phyloP scores from a whole-genome alignment of 1,139 yeast genomes.

The Yamadazyma triangularis region DNA sequence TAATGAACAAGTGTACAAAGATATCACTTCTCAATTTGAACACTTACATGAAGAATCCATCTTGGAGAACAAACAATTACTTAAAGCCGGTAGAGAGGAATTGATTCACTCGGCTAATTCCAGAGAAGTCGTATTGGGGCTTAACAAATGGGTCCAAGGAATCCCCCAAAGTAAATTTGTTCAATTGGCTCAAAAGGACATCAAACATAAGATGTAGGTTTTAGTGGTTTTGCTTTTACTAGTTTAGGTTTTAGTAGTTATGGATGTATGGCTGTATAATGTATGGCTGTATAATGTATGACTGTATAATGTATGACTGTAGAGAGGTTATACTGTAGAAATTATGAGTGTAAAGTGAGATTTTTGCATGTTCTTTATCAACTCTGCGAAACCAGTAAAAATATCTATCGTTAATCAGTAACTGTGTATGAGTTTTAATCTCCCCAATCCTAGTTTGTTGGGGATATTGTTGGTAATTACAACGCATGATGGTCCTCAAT shows the following conservation, averaged over 20 bases:
- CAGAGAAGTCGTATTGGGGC: constrained; percentile 64
- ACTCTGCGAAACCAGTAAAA: background rate
- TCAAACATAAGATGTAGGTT: constrained; percentile 56
- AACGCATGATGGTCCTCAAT: constrained; percentile 87
- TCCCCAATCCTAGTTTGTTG: constrained; percentile 73
- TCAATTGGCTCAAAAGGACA: constrained; percentile 49
- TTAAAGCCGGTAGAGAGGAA: constrained; percentile 44
- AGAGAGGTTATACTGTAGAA: too few relatives aligned
- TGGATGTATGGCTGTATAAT: too few relatives aligned
- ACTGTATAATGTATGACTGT: too few relatives aligned
- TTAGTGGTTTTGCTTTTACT: too few relatives aligned
- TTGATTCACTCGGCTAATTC: constrained; percentile 51
- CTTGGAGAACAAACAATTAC: constrained; percentile 56
- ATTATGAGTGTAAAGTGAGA: too few relatives aligned
- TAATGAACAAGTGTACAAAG: constrained; percentile 48
- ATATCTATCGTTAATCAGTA: too few relatives aligned
- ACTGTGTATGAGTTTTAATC: constrained; percentile 46
- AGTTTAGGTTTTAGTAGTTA: too few relatives aligned
- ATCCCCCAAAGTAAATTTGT: constrained; percentile 69
- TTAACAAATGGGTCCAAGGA: constrained; percentile 67
- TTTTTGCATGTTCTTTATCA: too few relatives aligned
- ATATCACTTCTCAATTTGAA: constrained; percentile 41
- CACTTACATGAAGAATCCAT: constrained; percentile 58
- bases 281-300: too few relatives aligned
- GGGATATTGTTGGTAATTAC: constrained; percentile 79